phyloP scores from a whole-genome alignment of 257 asterid species.

The Handroanthus guayacan region DNA sequence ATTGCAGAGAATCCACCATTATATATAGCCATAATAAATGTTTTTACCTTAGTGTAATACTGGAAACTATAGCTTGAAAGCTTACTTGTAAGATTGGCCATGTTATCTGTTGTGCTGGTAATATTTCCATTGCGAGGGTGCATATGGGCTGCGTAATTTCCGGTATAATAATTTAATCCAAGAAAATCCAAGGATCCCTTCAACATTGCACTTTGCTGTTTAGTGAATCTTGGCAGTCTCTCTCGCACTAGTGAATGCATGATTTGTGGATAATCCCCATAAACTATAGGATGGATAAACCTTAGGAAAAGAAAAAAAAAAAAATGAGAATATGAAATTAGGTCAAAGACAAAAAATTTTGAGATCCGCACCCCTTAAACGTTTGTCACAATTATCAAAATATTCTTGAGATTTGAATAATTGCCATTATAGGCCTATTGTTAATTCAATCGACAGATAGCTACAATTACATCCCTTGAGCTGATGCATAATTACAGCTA shows the following conservation, averaged over 20 bases:
- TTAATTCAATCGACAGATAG: too few species aligned
- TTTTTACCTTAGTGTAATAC: too few species aligned
- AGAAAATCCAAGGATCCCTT: constrained; percentile 62
- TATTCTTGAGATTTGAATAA: too few species aligned
- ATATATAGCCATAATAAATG: too few species aligned
- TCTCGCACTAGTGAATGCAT: constrained; percentile 50
- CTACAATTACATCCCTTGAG: too few species aligned
- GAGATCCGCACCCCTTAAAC: too few species aligned
- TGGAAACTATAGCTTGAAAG: too few species aligned
- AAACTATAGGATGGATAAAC: constrained; percentile 54
- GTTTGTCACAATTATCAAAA: too few species aligned
- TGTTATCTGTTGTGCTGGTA: constrained; percentile 37
- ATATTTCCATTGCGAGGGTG: constrained; percentile 17
- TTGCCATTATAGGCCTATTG: too few species aligned
- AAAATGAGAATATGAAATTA: neutral
- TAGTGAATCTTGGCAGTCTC: constrained; percentile 57
- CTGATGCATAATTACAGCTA: too few species aligned
- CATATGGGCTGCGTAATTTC: constrained; percentile 46
- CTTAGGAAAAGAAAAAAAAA: constrained; percentile 13
- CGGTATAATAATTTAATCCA: constrained; percentile 67
- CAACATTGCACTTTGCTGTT: constrained; percentile 34
- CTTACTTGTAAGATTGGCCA: constrained; percentile 41
- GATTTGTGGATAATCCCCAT: constrained; percentile 58
- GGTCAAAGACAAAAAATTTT: too few species aligned
- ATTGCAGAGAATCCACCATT: too few species aligned